Evolutionary conservation across 2,329 filamentous ascomycete genomes (phyloP).

Genomic region (Hypoxylon sp.): DNA sequence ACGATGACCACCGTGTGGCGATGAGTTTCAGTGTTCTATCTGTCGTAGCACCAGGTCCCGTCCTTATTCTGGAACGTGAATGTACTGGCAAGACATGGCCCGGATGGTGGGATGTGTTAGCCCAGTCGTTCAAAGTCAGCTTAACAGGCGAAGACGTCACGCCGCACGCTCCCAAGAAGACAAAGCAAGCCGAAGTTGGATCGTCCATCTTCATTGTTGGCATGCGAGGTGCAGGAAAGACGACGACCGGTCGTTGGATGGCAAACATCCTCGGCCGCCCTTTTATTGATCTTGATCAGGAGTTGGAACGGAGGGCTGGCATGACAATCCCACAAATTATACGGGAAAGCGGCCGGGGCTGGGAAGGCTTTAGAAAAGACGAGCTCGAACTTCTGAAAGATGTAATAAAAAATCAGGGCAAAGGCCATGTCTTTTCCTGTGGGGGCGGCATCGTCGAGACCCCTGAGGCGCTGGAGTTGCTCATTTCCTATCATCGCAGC

Average conservation of each 20-base stretch:
- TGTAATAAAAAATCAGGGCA: slow-evolving; percentile 79
- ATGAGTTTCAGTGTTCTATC: slow-evolving; percentile 98
- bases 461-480: slow-evolving; percentile 79
- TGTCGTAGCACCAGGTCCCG: slow-evolving; percentile 75
- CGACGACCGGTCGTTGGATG: slow-evolving; percentile 90
- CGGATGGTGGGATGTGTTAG: slow-evolving; percentile 95
- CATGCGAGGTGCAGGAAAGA: slow-evolving; percentile 97
- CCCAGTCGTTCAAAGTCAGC: slow-evolving; percentile 79
- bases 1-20: slow-evolving; percentile 96
- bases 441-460: slow-evolving; percentile 94
- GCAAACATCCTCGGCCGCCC: slow-evolving; percentile 79
- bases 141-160: slow-evolving; percentile 79
- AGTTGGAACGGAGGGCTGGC: slow-evolving; percentile 80
- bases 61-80: slow-evolving; percentile 87
- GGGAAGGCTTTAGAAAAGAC: slow-evolving; percentile 87
- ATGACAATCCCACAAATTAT: slow-evolving; percentile 90
- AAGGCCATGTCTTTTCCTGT: slow-evolving; percentile 88
- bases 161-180: slow-evolving; percentile 46
- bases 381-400: slow-evolving; percentile 81
- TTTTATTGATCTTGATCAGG: slow-evolving; percentile 87
- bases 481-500: slow-evolving; percentile 77
- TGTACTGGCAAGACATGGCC: slow-evolving; percentile 99
- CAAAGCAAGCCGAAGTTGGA: slow-evolving; percentile 57
- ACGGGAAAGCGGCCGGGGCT: slow-evolving; percentile 73
- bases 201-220: slow-evolving; percentile 93